Conservation (phyloP, 192 early-diverging fungal species). For the Backusella morwellensis region DNA sequence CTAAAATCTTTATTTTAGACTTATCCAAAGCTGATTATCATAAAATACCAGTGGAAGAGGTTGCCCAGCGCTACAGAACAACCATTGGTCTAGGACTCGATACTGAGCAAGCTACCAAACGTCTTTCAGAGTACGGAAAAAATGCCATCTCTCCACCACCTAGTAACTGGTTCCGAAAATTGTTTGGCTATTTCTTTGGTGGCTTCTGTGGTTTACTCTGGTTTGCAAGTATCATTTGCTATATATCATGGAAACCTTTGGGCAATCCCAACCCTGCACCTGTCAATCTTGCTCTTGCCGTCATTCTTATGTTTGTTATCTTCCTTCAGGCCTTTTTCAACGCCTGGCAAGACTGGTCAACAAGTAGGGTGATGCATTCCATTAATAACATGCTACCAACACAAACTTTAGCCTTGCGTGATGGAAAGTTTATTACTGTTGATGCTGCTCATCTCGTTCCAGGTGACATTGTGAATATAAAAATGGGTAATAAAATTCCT, state of each 20-base stretch:
- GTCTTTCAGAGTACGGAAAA: constrained; percentile 39
- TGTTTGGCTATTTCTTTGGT: constrained; percentile 57
- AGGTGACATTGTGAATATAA: constrained; percentile 79
- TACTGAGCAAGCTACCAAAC: constrained; percentile 26
- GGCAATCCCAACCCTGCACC: constrained; percentile 46
- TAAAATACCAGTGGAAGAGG: constrained; percentile 39
- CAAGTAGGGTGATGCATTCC: constrained; percentile 64
- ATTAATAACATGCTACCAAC: constrained; percentile 71
- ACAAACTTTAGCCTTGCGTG: constrained; percentile 67
- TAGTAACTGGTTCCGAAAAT: constrained; percentile 38
- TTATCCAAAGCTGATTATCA: constrained; percentile 43
- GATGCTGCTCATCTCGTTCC: constrained; percentile 73
- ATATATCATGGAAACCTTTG: constrained; percentile 64
- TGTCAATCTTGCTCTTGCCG: constrained; percentile 56
- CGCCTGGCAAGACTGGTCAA: constrained; percentile 70
- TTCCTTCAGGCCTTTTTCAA: constrained; percentile 65
- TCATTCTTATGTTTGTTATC: constrained; percentile 65
- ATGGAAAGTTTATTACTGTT: constrained; percentile 58
- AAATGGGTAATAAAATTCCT: constrained; percentile 81
- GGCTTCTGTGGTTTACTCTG: constrained; percentile 73
- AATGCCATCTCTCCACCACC: constrained; percentile 39
- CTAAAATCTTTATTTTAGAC: constrained; percentile 21
- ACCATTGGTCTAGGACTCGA: constrained; percentile 36
- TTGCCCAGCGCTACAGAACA: constrained; percentile 41
- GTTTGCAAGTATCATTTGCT: constrained; percentile 63